These are phyloP conservation scores for Uromyces viciae-fabae DNA, from an alignment of 1,284 basidiomycete species.

Conservation along the genomic window DNA sequence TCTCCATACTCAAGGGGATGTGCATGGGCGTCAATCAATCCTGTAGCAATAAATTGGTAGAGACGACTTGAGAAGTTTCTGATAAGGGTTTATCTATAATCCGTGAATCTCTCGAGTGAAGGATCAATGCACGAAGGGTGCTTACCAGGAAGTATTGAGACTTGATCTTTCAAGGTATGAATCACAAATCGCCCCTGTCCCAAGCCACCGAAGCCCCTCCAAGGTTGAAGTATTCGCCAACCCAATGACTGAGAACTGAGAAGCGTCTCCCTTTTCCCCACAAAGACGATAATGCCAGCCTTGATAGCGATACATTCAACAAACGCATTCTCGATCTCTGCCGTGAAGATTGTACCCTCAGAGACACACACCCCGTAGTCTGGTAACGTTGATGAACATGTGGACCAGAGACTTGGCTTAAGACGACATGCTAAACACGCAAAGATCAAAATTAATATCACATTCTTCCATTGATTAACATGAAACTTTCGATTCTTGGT, in stretches of 20 bases:
- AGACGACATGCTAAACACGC: not conserved
- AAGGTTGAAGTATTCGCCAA: not conserved
- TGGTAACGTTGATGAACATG: too few relatives aligned
- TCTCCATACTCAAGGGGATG: constrained; percentile 52
- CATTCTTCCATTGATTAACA: constrained; percentile 10
- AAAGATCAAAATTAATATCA: not conserved
- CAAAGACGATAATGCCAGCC: constrained; percentile 1
- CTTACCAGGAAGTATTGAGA: constrained; percentile 20
- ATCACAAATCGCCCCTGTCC: not conserved
- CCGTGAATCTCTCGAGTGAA: not conserved
- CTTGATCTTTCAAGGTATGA: not conserved
- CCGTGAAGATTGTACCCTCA: constrained; percentile 27
- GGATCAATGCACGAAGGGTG: not conserved
- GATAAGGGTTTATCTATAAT: not conserved
- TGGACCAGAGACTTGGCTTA: not conserved
- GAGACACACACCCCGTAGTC: constrained; percentile 24
- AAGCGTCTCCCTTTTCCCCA: constrained; percentile 3
- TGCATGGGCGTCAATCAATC: constrained; percentile 52
- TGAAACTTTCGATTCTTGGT: too few relatives aligned
- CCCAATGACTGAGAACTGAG: not conserved
- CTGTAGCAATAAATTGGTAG: constrained; percentile 11
- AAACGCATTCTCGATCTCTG: not conserved
- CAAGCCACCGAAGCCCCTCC: not conserved
- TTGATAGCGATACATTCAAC: constrained; percentile 29
- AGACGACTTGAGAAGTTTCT: not conserved